phyloP scores from a whole-genome alignment of 306 rosid genomes.

The Neltuma alba region DNA sequence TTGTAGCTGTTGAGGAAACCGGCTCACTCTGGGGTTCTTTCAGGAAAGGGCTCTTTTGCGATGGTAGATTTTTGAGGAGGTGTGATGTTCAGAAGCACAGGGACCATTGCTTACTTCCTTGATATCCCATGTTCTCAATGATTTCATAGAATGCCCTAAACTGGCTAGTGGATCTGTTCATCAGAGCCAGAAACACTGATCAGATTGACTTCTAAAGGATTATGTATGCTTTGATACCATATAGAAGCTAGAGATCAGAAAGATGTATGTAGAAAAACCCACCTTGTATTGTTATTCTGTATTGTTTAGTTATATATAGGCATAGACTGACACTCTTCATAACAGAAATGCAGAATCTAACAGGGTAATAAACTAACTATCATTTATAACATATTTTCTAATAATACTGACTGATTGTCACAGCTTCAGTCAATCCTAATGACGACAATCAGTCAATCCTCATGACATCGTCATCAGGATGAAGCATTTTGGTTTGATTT shows the following conservation, averaged over 20 bases:
- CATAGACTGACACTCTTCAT: background rate
- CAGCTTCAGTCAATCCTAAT: conserved; percentile 13
- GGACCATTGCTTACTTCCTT: background rate
- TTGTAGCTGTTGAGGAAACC: background rate
- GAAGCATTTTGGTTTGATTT: background rate
- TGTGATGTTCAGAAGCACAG: background rate
- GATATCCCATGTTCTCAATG: background rate
- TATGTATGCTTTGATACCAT: background rate
- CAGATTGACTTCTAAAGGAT: background rate
- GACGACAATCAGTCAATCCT: no score
- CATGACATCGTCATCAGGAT: background rate
- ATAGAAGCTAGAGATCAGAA: background rate
- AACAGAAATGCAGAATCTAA: background rate
- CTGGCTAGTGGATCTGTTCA: background rate
- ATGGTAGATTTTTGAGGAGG: background rate
- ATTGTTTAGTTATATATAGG: background rate
- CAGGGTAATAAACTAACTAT: background rate
- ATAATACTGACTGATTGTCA: background rate
- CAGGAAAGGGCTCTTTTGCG: background rate
- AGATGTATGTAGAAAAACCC: background rate
- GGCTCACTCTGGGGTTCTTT: background rate
- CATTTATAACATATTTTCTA: background rate
- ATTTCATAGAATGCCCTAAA: background rate
- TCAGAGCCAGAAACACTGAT: background rate
- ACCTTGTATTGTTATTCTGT: background rate